Evolutionary conservation across 805 yeast genomes (phyloP).

Genomic region (Candida coleopterorum): DNA sequence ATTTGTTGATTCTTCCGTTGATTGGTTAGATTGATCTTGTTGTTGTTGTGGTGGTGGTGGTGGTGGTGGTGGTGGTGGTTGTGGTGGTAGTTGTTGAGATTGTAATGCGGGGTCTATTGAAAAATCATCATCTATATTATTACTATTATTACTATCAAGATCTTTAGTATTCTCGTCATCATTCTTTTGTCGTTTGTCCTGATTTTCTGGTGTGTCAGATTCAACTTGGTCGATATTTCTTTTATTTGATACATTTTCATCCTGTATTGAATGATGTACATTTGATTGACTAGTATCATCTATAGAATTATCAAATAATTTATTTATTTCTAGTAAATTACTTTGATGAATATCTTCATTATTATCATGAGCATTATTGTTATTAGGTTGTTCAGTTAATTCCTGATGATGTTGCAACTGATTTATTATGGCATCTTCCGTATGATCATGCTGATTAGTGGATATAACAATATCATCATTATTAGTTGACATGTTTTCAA

Average conservation of each 20-base stretch:
- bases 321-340: constrained; percentile 2
- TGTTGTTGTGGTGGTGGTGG: background rate
- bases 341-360: constrained; percentile 4
- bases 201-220: no score
- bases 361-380: no score
- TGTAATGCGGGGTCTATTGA: constrained; percentile 6
- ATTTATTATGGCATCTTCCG: constrained; percentile 5
- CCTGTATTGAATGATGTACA: background rate
- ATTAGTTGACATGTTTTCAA: background rate
- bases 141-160: no score
- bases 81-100: constrained; percentile 3
- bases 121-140: constrained; percentile 4
- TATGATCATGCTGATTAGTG: background rate
- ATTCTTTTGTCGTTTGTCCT: constrained; percentile 1
- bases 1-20: background rate
- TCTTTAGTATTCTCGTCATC: background rate
- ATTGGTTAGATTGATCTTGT: background rate
- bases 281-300: background rate
- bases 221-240: constrained; percentile 1
- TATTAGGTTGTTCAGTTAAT: background rate
- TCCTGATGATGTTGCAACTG: constrained; percentile 5
- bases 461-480: background rate
- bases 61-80: constrained; percentile 3
- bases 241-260: background rate
- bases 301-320: constrained; percentile 3